These are phyloP conservation scores for Melanomma pulvis-pyrius DNA, from an alignment of 495 filamentous ascomycete genomes.

Conservation along the genomic window DNA sequence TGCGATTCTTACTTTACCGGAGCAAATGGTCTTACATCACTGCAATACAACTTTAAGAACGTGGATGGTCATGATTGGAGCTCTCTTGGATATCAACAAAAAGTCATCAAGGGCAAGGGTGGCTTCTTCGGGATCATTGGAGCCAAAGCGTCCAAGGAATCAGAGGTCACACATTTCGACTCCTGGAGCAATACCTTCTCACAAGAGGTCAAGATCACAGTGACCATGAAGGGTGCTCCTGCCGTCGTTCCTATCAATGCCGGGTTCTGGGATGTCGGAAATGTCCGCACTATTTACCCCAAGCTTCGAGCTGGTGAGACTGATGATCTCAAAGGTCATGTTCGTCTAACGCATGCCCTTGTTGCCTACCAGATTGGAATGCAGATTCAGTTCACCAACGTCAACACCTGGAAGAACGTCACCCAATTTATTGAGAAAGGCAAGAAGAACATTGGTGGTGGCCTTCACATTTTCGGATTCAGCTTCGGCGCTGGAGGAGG, in stretches of 20 bases:
- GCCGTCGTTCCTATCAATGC: conserved; percentile 13
- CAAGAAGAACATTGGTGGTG: conserved; percentile 10
- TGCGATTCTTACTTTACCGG: conserved; percentile 11
- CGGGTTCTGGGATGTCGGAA: conserved; percentile 22
- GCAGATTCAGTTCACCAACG: conserved; percentile 4
- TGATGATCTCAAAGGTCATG: conserved; percentile 6
- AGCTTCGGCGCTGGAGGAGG: conserved; percentile 15
- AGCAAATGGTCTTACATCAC: not conserved
- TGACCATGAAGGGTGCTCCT: conserved; percentile 13
- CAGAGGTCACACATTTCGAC: conserved; percentile 16
- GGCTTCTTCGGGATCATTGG: conserved; percentile 19
- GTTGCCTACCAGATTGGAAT: conserved; percentile 8
- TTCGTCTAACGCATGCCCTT: conserved; percentile 13
- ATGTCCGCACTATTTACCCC: conserved; percentile 11
- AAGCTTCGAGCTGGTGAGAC: conserved; percentile 10
- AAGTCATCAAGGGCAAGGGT: not conserved
- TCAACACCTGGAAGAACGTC: conserved; percentile 19
- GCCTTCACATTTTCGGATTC: conserved; percentile 11
- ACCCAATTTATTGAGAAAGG: conserved; percentile 17
- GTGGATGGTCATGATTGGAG: conserved; percentile 18
- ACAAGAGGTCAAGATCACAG: conserved; percentile 9
- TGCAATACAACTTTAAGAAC: conserved; percentile 15
- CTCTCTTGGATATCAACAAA: not conserved
- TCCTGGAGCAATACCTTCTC: conserved; percentile 13
- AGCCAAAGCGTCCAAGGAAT: not conserved